Evolutionary conservation across 2,329 filamentous ascomycete genomes (phyloP), one percentile per base, ranked within the genome.

Genomic region (Ophiostoma himal-ulmi): DNA sequence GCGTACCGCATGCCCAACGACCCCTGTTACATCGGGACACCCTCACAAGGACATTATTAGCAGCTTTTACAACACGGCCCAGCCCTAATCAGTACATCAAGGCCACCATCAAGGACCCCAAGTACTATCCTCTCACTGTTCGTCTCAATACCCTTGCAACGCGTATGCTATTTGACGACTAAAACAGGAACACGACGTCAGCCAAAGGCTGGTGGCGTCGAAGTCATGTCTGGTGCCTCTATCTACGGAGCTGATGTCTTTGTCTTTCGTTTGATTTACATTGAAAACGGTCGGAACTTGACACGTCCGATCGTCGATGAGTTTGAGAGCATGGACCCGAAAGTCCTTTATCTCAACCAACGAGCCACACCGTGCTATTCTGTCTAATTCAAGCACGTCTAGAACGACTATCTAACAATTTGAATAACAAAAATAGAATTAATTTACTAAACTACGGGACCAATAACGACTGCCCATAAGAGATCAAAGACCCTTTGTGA

Each of bases 1-100:
- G n/a, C 44, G 44, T 48, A 48, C 17, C 44, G 44, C 44, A 48
- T 48, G 44, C 44, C 44, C 5, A n/a, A 48, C 17, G 44, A 17
- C 17, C n/a, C 44, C 2, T 48, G 20, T 48, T 48, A 48, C 44
- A 48, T n/a, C 44, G 44, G 44, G 1, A 48, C 20, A 20, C 30
- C 64, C 71, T 2, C 41, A 71, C 69, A 70, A 71, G 39, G 73
- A 74, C 44, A 48, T 20, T 5, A 48, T 48, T 1, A 48, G 44
- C 44, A 48, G 44, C 44, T 48, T 48, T 20, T 48, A 48, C 44
- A 48, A 48, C 20, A 48, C n/a, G 44, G 44, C 44, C 17, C 44
- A 48, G 17, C 44, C 44, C 44, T 14, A 48, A 48, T 17, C 44
- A 48, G 44, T 48, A 48, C 5, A 48, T 48, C 44, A 48, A 48